Evolutionary conservation across 257 asterid genomes (phyloP).

Genomic region (Lithospermum erythrorhizon): DNA sequence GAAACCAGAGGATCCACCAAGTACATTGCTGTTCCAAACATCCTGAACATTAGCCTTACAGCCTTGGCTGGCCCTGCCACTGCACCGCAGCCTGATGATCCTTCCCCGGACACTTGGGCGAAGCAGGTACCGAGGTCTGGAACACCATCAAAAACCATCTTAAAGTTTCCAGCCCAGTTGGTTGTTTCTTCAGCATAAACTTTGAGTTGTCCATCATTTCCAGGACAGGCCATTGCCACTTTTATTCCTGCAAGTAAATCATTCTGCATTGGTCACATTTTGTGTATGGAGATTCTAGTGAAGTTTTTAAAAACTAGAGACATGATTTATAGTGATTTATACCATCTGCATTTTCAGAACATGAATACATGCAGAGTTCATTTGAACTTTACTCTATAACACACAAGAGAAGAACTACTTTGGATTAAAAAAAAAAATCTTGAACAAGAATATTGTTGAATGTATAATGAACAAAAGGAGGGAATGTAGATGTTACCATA

Average conservation of each 20-base stretch:
- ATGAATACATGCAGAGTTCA: too few relatives aligned
- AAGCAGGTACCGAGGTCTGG: constrained; percentile 59
- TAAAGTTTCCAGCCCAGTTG: constrained; percentile 60
- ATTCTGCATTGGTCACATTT: too few relatives aligned
- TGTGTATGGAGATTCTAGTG: too few relatives aligned
- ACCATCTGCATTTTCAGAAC: too few relatives aligned
- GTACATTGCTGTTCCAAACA: constrained; percentile 64
- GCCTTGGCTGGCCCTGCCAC: constrained; percentile 46
- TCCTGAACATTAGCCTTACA: constrained; percentile 37
- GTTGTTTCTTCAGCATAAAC: constrained; percentile 60
- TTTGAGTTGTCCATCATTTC: constrained; percentile 48
- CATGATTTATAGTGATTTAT: too few relatives aligned
- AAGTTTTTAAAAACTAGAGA: too few relatives aligned
- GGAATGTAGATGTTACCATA: constrained; percentile 27
- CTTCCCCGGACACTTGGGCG: constrained; percentile 48
- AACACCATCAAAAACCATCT: constrained; percentile 54
- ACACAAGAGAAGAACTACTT: too few relatives aligned
- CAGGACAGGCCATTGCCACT: constrained; percentile 69
- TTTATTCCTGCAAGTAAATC: constrained; percentile 43
- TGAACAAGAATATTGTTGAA: neutral
- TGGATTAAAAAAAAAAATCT: too few relatives aligned
- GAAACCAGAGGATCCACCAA: constrained; percentile 63
- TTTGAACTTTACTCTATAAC: too few relatives aligned
- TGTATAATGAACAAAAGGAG: neutral
- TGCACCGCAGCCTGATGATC: constrained; percentile 40